phyloP scores from a whole-genome alignment of 2,329 filamentous ascomycete species.

The Penicillium verrucosum region DNA sequence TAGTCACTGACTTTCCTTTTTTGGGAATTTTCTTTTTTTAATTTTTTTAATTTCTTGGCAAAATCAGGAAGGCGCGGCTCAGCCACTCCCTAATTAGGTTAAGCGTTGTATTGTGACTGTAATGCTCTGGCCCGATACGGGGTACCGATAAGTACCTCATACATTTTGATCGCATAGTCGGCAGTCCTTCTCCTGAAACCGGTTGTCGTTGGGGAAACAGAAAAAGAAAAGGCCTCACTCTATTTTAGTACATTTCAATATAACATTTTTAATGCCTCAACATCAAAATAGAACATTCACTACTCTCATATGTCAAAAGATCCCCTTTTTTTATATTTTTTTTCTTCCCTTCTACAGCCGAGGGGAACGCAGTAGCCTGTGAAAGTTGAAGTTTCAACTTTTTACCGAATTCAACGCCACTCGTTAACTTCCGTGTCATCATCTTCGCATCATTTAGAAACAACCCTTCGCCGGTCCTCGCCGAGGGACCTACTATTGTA shows the following conservation, averaged over 20 bases:
- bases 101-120: constrained; percentile 7
- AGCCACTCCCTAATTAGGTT: constrained; percentile 11
- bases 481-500: constrained; percentile 10
- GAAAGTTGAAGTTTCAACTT: background rate
- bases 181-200: constrained; percentile 15
- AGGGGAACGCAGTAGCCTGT: constrained; percentile 4
- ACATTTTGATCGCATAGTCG: background rate
- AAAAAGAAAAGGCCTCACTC: constrained; percentile 18
- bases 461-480: constrained; percentile 14
- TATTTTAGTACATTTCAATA: constrained; percentile 4
- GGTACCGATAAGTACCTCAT: constrained; percentile 17
- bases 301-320: background rate
- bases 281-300: constrained; percentile 2
- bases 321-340: background rate
- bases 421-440: constrained; percentile 19
- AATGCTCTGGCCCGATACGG: background rate
- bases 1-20: constrained; percentile 19
- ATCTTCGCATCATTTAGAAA: constrained; percentile 24
- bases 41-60: background rate
- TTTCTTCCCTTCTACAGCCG: constrained; percentile 2
- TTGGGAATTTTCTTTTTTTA: constrained; percentile 11
- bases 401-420: constrained; percentile 16
- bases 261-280: constrained; percentile 5
- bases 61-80: constrained; percentile 14
- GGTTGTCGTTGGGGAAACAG: constrained; percentile 26